Evolutionary conservation across 345 rosid genomes (phyloP).

Genomic region (Camelina sativa): DNA sequence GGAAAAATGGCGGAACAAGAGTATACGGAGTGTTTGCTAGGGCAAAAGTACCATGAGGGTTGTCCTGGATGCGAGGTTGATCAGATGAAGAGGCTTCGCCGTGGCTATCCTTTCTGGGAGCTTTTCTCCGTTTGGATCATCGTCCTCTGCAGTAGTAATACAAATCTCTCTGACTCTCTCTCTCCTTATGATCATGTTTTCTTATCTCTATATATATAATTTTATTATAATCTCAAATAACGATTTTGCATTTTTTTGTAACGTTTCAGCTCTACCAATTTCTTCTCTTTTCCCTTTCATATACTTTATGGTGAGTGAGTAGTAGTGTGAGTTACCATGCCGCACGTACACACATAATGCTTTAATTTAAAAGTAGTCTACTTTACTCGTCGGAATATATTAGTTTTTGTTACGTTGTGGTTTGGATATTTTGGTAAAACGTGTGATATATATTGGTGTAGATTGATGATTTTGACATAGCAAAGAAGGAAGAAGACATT

Average conservation of each 20-base stretch:
- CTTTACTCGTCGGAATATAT: too few species aligned
- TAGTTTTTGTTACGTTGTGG: neutral
- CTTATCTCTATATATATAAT: neutral
- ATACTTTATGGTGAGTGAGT: conserved; percentile 71
- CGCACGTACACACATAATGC: neutral
- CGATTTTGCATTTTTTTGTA: neutral
- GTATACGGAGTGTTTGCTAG: conserved; percentile 52
- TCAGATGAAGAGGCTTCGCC: conserved; percentile 52
- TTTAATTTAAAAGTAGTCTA: neutral
- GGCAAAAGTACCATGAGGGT: conserved; percentile 58
- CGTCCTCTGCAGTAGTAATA: conserved; percentile 66
- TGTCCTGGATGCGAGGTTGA: conserved; percentile 90
- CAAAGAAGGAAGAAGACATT: conserved; percentile 82
- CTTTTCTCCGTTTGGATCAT: conserved; percentile 72
- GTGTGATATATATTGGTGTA: conserved; percentile 35
- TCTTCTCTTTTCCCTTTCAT: conserved; percentile 88
- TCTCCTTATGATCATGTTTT: neutral
- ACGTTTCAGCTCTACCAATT: conserved; percentile 77
- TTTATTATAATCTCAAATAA: too few species aligned
- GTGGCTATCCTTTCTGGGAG: conserved; percentile 64
- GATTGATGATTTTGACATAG: conserved; percentile 77
- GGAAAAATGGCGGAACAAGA: conserved; percentile 45
- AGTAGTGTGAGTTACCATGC: too few species aligned
- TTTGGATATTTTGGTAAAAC: neutral
- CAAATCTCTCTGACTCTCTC: neutral